Evolutionary conservation across 257 asterid genomes (phyloP), one percentile per base, ranked within the genome.

Genomic region (Solanum chiquidenum): DNA sequence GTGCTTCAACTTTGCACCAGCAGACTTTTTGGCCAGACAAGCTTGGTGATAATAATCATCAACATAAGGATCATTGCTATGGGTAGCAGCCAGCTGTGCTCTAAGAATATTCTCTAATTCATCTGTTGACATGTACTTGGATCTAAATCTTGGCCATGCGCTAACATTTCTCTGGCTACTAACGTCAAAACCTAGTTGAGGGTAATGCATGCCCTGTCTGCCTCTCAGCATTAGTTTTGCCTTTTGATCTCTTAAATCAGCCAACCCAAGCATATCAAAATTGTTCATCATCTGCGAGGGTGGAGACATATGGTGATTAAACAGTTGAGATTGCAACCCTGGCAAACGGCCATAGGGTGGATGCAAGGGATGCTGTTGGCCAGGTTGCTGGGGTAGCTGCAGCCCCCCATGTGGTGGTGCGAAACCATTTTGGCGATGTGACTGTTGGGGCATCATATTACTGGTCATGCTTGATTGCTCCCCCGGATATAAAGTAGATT

Each of bases 21-120:
- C 87, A 40, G 98, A 93, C 90, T 91, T 97, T 87, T 93, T 92
- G 9, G 98, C 95, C 29, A 95, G 94, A 91, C 97, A 92, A 89
- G 99, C 99, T 90, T 97, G 99, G 88, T 94, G 95, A 88, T 95
- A 97, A 89, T 95, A 97, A 93, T 95, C 99, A 85, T 97, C 99
- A 55, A 93, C 91, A 83, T 97, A 97, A 23, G 99, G 99, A 86
- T 97, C 98, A 76, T 93, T 95, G 94, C 98, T 93, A 87, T 95
- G 99, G 20, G 99, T 93, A 64, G 98, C 99, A 49, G 96, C 93
- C 77, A 93, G 98, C 92, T 97, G 99, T 92, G 92, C 89, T 89
- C 98, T 89, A 52, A 95, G 93, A 76, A 97, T 96, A 89, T 93
- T 95, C 90, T 95, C 99, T 23, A 97, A 91, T 91, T 97, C 99